Base-by-base conservation (phyloP, 1,284 basidiomycete genomes). In the Boletus sp. region DNA sequence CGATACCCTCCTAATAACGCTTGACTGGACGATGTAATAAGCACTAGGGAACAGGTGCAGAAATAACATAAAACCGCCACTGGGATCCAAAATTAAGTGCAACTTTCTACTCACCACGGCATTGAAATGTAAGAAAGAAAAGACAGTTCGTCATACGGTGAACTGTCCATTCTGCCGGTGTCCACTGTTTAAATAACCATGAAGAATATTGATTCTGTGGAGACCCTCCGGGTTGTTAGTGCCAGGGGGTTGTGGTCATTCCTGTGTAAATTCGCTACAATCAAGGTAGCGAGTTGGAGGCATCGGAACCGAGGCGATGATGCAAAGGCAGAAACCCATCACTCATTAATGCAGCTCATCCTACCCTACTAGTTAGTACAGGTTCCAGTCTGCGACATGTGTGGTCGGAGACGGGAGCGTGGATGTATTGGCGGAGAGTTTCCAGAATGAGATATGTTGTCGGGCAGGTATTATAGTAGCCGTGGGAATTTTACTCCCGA, bases 381-480 rank as follows among this genome's bases (percentile, higher is more conserved):
- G 0, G 8, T 16, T 42, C 16, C 12, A 36, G 44, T 41, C 12
- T 55, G 27, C 2, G 11, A 35, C n/a, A n/a, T n/a, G n/a, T n/a
- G n/a, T n/a, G 29, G 9, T 16, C 29, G n/a, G 18, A 9, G 24
- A 24, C 24, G 4, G 24, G 24, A 24, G 4, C 24, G 24, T 24
- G 24, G 24, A 4, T 24, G 24, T n/a, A 1, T 4, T 42, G 41
- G 11, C n/a, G 39, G 66, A 65, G 67, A 54, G 22, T 51, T 69
- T 63, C 68, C 56, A 53, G 53, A 66, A 58, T 13, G 15, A 39
- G 68, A 56, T 58, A 61, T 71, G 65, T 67, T 27, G 36, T 54
- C 68, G 66, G 6, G 31, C 15, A 22, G 22, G 13, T 20, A 7
- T 55, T 6, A 31, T 2, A 31, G 29, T 31, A 1, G 12, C 8